Evolutionary conservation across 1,284 basidiomycete species (phyloP), one percentile per base, ranked within the genome.

Genomic region (Microbotryum saponariae): DNA sequence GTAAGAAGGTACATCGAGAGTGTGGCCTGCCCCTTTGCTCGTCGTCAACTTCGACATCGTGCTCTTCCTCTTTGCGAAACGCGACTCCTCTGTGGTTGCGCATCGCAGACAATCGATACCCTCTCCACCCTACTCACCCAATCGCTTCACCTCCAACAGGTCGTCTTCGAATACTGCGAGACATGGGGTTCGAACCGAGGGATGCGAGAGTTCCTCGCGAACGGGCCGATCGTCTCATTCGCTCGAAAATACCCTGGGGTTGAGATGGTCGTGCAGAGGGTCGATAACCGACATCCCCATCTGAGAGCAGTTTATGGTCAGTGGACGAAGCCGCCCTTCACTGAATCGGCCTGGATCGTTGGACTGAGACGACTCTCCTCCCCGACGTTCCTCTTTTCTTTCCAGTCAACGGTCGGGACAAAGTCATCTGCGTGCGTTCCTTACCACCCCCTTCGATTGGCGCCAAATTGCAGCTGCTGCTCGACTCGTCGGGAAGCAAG

Each of bases 101-200:
- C 14, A 42, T 42, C 37, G 14, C 37, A 42, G 4, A 4, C 37
- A 42, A 16, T 10, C 18, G 37, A 42, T 42, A 18, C 37, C 2
- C 6, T 42, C 37, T 16, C 37, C 4, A 42, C 12, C 37, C 5
- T 12, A 42, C 12, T 10, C 16, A 14, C 6, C 14, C 37, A 42
- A 16, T 6, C 37, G 14, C 37, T 18, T 42, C 10, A 10, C 7
- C 37, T 21, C 42, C 8, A 16, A 18, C 44, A 42, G 74, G 78
- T 91, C 64, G 87, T 91, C 61, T 83, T 91, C 73, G 87, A 89
- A 75, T 91, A 82, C 75, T 89, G 88, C 76, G 84, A 90, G 72
- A 82, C 81, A 63, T 88, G 85, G 82, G 82, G 86, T 0, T 85
- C 87, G 8, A 89, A 87, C 1, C 75, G 80, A 44, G 83, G 84